Conservation (phyloP, 352 stramenopile species). For the Phytophthora lateralis region DNA sequence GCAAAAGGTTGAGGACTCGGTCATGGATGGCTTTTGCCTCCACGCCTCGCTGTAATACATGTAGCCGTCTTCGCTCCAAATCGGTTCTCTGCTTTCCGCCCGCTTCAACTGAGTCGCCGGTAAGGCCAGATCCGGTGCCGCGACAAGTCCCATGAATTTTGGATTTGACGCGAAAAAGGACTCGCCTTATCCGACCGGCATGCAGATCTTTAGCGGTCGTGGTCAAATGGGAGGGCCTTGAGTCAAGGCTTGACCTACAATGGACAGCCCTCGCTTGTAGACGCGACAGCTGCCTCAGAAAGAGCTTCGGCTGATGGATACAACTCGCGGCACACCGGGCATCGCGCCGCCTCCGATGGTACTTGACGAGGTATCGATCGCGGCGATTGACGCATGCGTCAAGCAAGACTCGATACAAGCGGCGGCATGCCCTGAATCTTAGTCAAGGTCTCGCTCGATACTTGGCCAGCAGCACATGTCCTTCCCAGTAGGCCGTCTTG, state of each 20-base stretch:
- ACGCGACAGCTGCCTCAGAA: conserved; percentile 30
- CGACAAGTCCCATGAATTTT: conserved; percentile 34
- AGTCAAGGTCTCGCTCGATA: not conserved
- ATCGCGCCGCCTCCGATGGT: no score
- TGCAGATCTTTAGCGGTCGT: conserved; percentile 16
- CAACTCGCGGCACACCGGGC: not conserved
- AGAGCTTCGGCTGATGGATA: conserved; percentile 28
- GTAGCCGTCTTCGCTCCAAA: no score
- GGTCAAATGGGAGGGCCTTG: conserved; percentile 4
- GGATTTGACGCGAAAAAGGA: conserved; percentile 21
- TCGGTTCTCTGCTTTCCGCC: conserved; percentile 4
- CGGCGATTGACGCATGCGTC: no score
- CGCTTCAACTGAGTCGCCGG: conserved; percentile 14
- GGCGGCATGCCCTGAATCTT: not conserved
- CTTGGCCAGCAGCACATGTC: not conserved
- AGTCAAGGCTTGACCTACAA: no score
- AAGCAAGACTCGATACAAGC: not conserved
- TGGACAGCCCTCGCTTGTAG: conserved; percentile 16
- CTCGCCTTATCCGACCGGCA: conserved; percentile 7
- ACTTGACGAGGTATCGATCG: no score
- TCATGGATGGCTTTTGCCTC: not conserved
- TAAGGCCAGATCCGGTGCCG: conserved; percentile 19
- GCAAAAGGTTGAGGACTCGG: not conserved
- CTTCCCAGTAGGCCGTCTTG: not conserved
- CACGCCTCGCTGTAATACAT: not conserved